These are phyloP conservation scores for Globisporangium canariense DNA, from an alignment of 352 stramenopile genomes.

Conservation along the genomic window DNA sequence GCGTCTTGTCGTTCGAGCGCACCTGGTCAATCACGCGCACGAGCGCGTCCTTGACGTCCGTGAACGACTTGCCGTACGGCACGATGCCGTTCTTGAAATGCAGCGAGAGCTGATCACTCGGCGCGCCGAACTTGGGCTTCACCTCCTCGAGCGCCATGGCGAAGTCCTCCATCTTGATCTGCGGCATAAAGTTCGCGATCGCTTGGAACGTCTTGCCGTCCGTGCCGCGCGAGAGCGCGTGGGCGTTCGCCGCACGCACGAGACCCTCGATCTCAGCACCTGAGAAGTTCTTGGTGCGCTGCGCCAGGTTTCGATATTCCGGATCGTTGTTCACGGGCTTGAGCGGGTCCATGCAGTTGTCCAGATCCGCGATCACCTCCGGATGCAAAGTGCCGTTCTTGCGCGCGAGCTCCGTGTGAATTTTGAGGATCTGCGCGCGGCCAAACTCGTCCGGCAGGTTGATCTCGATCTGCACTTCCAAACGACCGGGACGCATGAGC, in stretches of 20 bases:
- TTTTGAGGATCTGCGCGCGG: conserved; percentile 97
- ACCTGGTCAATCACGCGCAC: conserved; percentile 94
- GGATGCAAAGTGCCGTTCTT: conserved; percentile 71
- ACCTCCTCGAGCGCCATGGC: conserved; percentile 93
- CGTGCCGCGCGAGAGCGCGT: conserved; percentile 78
- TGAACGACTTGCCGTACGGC: conserved; percentile 93
- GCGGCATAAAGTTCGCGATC: conserved; percentile 69
- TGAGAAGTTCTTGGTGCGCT: conserved; percentile 98
- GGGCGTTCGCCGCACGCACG: conserved; percentile 91
- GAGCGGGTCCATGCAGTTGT: conserved; percentile 64
- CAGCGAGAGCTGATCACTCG: conserved; percentile 92
- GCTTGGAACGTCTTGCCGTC: conserved; percentile 84
- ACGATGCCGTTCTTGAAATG: conserved; percentile 97
- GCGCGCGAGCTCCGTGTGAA: conserved; percentile 92
- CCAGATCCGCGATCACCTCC: conserved; percentile 71
- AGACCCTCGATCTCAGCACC: conserved; percentile 98
- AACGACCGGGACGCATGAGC: conserved; percentile 95
- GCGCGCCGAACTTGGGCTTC: conserved; percentile 96
- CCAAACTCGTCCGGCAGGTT: conserved; percentile 95
- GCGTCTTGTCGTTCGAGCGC: conserved; percentile 92
- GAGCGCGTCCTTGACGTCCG: conserved; percentile 91
- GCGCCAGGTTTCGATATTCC: conserved; percentile 89
- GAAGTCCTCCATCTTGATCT: conserved; percentile 93
- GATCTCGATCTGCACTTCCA: conserved; percentile 99
- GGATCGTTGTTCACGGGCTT: conserved; percentile 64